Base-by-base conservation (phyloP, 495 filamentous ascomycete genomes). In the Pseudomonodictys pantanalensis region DNA sequence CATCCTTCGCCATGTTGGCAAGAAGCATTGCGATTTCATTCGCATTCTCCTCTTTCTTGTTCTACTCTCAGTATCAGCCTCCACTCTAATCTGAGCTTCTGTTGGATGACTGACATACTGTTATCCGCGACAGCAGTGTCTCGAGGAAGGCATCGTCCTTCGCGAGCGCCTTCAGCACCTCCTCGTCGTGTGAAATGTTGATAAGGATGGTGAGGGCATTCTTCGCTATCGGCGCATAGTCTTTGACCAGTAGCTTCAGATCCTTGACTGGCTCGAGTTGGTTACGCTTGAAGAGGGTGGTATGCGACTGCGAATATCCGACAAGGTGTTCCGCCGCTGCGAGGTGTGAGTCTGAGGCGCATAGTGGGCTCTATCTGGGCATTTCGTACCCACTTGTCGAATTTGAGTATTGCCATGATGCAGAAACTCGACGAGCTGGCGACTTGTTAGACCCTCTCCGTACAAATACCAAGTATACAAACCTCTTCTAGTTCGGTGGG, bases 131-230 rank as follows among this genome's bases (percentile, higher is more conserved):
- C 12, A 97, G 73, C 29, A 96, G 68, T 1, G 82, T 79, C 60
- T 89, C 88, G 9, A 97, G 64, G 66, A 97, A 96, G 23, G 76
- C 80, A 61, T 96, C 87, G 71, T 97, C 93, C 17, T 81, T 81
- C 1, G 83, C 87, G 22, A 97, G 80, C 55, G 73, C 73, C 64
- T 84, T 78, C 33, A 95, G 73, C 15, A 97, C 78, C 41, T 89
- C 88, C 5, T 71, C 73, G 64, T 96, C 91, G 20, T 81, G 79
- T 11, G 91, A 90, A 33, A 98, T 80, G 71, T 98, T 98, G 71
- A 97, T 85, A 39, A 98, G 80, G 48, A 97, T 96, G 9, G 84
- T 93, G 56, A 97, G 73, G n/a, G 87, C 92, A 80, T 96, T 86
- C 66, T 91, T 90, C 20, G 92, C 88, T 57, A 96, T 96, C 65